Conservation (phyloP, 2,329 filamentous ascomycete genomes). For the Lachnellula occidentalis region DNA sequence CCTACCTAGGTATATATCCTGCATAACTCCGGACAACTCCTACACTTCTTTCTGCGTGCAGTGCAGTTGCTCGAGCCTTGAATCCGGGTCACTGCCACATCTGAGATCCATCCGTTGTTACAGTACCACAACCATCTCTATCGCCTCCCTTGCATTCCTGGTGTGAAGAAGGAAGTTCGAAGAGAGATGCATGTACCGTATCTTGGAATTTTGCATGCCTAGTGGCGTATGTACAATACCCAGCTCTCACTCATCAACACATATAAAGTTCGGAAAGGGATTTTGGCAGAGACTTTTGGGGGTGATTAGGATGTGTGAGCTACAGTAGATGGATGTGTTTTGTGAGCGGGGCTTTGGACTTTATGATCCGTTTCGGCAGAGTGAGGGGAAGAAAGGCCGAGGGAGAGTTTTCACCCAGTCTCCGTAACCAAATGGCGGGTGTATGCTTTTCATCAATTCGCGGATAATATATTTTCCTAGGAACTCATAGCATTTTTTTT, state of each 20-base stretch:
- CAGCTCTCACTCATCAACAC: constrained; percentile 8
- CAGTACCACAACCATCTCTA: constrained; percentile 7
- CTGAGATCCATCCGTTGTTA: constrained; percentile 9
- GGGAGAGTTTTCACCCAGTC: neutral
- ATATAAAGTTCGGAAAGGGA: constrained; percentile 2
- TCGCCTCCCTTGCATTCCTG: constrained; percentile 5
- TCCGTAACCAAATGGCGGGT: neutral
- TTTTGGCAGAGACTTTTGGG: constrained; percentile 6
- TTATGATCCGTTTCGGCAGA: constrained; percentile 9
- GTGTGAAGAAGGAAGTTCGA: neutral
- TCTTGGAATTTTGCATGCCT: constrained; percentile 8
- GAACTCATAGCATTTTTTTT: neutral
- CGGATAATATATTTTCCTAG: constrained; percentile 1
- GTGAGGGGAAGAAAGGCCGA: constrained; percentile 20
- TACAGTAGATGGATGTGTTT: constrained; percentile 1
- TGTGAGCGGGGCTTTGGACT: constrained; percentile 9
- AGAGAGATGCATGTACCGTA: constrained; percentile 1
- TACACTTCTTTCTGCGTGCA: constrained; percentile 12
- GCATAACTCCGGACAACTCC: too few relatives aligned
- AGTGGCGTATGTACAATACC: constrained; percentile 14
- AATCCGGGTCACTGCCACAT: constrained; percentile 6
- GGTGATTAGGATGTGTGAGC: constrained; percentile 9
- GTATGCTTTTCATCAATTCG: neutral
- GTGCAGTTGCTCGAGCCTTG: constrained; percentile 10
- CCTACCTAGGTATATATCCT: too few relatives aligned